phyloP scores from a whole-genome alignment of 768 basidiomycete genomes.

The Rhodotorula kratochvilovae region DNA sequence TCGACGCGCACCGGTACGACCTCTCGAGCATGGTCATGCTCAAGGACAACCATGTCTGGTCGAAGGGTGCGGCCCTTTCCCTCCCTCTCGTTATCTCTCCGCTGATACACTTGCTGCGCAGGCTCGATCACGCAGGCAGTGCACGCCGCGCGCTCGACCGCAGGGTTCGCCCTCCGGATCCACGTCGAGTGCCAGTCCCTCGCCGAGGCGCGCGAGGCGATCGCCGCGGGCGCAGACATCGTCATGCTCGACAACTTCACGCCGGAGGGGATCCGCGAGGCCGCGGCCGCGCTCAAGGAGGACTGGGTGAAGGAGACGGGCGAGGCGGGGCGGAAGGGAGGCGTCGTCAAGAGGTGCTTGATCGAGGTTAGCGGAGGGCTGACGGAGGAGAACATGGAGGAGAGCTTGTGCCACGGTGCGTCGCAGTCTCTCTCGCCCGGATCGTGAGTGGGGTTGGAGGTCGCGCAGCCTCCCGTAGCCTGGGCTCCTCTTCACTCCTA shows the following conservation, averaged over 20 bases:
- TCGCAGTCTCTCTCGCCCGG: constrained; percentile 1
- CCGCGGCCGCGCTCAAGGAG: constrained; percentile 67
- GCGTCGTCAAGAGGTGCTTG: constrained; percentile 56
- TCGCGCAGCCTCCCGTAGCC: too few species aligned
- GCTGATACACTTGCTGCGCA: constrained; percentile 42
- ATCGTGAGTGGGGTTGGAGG: not conserved
- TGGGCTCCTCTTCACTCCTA: too few species aligned
- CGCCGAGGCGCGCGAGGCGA: constrained; percentile 92
- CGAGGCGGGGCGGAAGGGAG: not conserved
- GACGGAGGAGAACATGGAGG: constrained; percentile 76
- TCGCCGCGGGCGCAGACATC: constrained; percentile 67
- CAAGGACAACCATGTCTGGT: constrained; percentile 99
- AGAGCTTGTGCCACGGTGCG: constrained; percentile 76
- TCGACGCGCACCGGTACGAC: constrained; percentile 91
- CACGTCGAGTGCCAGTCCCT: constrained; percentile 89
- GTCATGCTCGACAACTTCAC: constrained; percentile 46
- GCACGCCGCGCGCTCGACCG: constrained; percentile 74
- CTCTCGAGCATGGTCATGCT: constrained; percentile 99
- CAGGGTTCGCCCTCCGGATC: constrained; percentile 83
- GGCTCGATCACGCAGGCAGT: constrained; percentile 90
- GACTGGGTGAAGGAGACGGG: constrained; percentile 61
- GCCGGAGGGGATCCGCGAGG: constrained; percentile 57
- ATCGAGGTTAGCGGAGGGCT: constrained; percentile 94
- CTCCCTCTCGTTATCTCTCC: not conserved
- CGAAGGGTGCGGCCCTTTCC: constrained; percentile 59